phyloP scores from a whole-genome alignment of 352 stramenopile genomes.

The Pythium pectinolyticum region DNA sequence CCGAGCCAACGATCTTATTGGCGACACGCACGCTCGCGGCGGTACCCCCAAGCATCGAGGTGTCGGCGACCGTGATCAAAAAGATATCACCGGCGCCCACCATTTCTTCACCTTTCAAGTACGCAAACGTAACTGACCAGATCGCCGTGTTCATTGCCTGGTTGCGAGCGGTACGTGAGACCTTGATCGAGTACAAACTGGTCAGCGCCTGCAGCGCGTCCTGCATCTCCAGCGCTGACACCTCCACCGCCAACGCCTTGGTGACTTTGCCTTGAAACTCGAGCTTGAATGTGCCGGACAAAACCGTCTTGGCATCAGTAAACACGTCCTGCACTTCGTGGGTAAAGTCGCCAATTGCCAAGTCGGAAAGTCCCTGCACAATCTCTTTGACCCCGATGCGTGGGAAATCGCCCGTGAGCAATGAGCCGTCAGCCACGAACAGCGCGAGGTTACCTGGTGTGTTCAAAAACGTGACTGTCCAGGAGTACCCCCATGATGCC shows the following conservation, averaged over 20 bases:
- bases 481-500: slow-evolving; percentile 88
- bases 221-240: slow-evolving; percentile 88
- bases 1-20: slow-evolving; percentile 89
- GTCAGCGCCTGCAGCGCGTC: slow-evolving; percentile 63
- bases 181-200: slow-evolving; percentile 85
- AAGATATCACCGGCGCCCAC: slow-evolving; percentile 91
- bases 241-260: slow-evolving; percentile 61
- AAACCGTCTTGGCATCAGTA: slow-evolving; percentile 47
- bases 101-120: slow-evolving; percentile 89
- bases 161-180: slow-evolving; percentile 46
- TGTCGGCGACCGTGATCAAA: slow-evolving; percentile 60
- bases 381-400: slow-evolving; percentile 81
- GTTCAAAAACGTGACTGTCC: slow-evolving; percentile 91
- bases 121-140: slow-evolving; percentile 95
- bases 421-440: slow-evolving; percentile 76
- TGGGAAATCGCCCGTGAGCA: slow-evolving; percentile 89
- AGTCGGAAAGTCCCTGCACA: slow-evolving; percentile 72
- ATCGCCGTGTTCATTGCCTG: slow-evolving; percentile 55
- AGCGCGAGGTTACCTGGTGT: slow-evolving; percentile 87
- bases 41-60: slow-evolving; percentile 56
- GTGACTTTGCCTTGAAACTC: slow-evolving; percentile 90
- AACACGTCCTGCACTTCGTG: slow-evolving; percentile 93
- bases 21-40: slow-evolving; percentile 59
- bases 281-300: slow-evolving; percentile 87
- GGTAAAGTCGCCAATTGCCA: slow-evolving; percentile 92